phyloP scores from a whole-genome alignment of 768 basidiomycete species.

The Amanita subjunquillea region DNA sequence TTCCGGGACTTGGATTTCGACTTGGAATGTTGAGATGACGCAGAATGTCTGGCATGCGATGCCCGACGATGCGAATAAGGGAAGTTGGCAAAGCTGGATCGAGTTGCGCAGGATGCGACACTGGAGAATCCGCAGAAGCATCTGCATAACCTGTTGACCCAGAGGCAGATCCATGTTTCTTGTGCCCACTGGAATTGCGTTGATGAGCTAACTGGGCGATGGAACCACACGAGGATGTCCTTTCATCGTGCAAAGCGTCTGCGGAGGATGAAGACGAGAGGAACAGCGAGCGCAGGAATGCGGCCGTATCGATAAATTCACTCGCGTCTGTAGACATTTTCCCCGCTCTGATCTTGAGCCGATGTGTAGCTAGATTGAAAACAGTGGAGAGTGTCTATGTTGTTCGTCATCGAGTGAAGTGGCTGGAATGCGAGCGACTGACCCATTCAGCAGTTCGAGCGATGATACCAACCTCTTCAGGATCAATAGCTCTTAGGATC shows the following conservation, averaged over 20 bases:
- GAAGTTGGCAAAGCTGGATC: background rate
- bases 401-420: background rate
- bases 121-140: background rate
- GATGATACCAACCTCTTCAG: background rate
- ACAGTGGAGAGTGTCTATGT: background rate
- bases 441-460: conserved; percentile 4
- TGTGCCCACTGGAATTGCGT: background rate
- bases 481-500: background rate
- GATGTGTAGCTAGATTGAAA: conserved; percentile 2
- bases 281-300: conserved; percentile 1
- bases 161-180: background rate
- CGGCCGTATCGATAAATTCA: background rate
- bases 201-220: background rate
- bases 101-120: background rate
- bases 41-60: background rate
- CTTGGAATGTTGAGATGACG: background rate
- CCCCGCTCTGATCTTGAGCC: background rate
- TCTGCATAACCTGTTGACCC: background rate
- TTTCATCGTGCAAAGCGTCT: background rate
- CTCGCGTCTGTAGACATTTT: background rate
- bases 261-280: background rate
- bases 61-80: background rate
- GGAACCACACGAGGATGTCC: background rate
- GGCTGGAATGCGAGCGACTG: background rate
- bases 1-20: background rate